These are phyloP conservation scores for Smallanthus sonchifolius DNA, from an alignment of 129 eudicot species.

Conservation along the genomic window DNA sequence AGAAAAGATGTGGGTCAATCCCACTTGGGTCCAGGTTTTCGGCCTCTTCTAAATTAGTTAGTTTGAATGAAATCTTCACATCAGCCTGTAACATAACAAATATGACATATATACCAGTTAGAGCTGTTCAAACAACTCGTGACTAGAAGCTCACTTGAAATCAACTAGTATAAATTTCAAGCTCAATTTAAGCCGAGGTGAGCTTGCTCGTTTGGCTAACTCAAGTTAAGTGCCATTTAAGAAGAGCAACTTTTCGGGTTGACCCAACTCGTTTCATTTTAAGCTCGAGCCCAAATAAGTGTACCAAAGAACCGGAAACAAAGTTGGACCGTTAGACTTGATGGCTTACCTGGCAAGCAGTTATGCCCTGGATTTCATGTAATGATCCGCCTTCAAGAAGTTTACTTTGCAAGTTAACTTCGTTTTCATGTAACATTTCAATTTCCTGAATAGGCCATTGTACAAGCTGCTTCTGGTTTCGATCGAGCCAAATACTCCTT, in stretches of 20 bases:
- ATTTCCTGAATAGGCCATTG: conserved; percentile 45
- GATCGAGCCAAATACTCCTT: conserved; percentile 27
- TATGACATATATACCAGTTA: neutral
- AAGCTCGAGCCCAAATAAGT: no score
- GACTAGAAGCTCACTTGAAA: no score
- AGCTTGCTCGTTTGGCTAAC: no score
- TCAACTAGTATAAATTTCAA: neutral
- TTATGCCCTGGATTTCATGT: conserved; percentile 28
- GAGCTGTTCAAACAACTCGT: no score
- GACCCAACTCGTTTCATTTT: no score
- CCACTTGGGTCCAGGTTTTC: conserved; percentile 34
- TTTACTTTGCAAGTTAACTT: conserved; percentile 12
- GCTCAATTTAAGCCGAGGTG: no score
- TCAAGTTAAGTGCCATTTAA: neutral
- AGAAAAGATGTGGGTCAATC: conserved; percentile 50
- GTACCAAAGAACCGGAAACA: no score
- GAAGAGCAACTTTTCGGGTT: neutral
- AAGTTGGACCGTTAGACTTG: no score
- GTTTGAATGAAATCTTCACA: conserved; percentile 49
- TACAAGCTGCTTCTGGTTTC: conserved; percentile 27
- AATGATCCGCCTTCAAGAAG: conserved; percentile 28
- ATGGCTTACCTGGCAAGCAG: conserved; percentile 39
- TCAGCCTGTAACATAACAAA: conserved; percentile 51
- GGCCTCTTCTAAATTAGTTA: conserved; percentile 40
- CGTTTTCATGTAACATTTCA: conserved; percentile 1